These are phyloP conservation scores for Hymenoscyphus scutula DNA, from an alignment of 2,329 filamentous ascomycete genomes.

Conservation along the genomic window DNA sequence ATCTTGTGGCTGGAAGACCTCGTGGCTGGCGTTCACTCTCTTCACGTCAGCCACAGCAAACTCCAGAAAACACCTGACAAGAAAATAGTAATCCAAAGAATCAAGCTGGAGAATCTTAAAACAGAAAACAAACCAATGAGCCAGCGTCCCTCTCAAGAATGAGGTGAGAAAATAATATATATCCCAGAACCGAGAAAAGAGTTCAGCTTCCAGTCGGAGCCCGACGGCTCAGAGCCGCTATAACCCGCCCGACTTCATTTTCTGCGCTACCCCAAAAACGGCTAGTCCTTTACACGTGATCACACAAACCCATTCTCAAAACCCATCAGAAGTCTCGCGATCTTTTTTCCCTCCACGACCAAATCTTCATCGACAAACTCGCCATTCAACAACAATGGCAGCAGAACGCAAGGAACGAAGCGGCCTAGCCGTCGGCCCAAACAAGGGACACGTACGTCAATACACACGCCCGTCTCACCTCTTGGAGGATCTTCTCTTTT, in stretches of 20 bases:
- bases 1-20: background rate
- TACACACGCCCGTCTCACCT: slow-evolving; percentile 56
- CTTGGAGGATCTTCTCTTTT: slow-evolving; percentile 65
- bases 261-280: no score
- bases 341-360: slow-evolving; percentile 15
- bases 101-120: slow-evolving; percentile 1
- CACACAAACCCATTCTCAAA: background rate
- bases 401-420: slow-evolving; percentile 56
- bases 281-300: background rate
- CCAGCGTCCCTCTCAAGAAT: background rate
- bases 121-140: background rate
- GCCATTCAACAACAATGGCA: slow-evolving; percentile 46
- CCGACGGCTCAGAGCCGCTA: no score
- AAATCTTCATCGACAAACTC: slow-evolving; percentile 21
- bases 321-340: slow-evolving; percentile 13
- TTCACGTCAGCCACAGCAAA: background rate
- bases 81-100: background rate
- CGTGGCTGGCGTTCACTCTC: background rate
- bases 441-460: slow-evolving; percentile 62
- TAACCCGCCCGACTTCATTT: no score
- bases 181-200: background rate
- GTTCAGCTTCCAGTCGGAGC: no score
- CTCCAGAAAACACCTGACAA: background rate
- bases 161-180: slow-evolving; percentile 3
- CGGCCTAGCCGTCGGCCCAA: slow-evolving; percentile 60